Evolutionary conservation across 768 basidiomycete genomes (phyloP).

Genomic region (Mrakia hoshinonis): DNA sequence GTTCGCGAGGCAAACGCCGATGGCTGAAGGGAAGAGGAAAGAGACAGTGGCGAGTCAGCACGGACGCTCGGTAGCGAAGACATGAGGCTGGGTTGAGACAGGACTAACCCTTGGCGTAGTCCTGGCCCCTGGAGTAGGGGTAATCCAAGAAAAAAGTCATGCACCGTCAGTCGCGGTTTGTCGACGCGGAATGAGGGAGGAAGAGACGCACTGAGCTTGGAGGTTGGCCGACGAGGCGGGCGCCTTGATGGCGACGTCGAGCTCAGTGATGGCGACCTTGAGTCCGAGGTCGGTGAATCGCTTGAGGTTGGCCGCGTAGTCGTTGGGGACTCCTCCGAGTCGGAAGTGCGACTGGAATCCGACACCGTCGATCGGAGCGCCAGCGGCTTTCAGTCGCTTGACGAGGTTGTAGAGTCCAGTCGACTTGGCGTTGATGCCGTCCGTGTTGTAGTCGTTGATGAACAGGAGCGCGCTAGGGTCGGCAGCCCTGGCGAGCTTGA

Average conservation of each 20-base stretch:
- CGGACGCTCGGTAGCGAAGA: not conserved
- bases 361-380: not conserved
- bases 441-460: not conserved
- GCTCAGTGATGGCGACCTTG: conserved; percentile 55
- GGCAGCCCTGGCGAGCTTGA: conserved; percentile 1
- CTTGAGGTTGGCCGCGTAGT: conserved; percentile 46
- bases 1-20: not conserved
- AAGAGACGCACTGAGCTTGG: not conserved
- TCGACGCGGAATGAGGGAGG: not conserved
- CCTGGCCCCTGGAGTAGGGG: not conserved
- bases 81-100: not conserved
- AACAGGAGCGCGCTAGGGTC: not conserved
- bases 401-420: not conserved
- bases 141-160: not conserved
- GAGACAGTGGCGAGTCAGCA: not conserved
- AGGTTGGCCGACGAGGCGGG: not conserved
- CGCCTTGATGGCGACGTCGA: not conserved
- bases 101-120: not conserved
- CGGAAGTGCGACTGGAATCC: conserved; percentile 3
- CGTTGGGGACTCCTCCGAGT: conserved; percentile 50
- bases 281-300: conserved; percentile 55
- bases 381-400: not conserved
- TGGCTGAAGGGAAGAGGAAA: not conserved
- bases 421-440: not conserved
- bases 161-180: not conserved